Conservation (phyloP, 2,329 filamentous ascomycete genomes). For the Exophiala dermatitidis region DNA sequence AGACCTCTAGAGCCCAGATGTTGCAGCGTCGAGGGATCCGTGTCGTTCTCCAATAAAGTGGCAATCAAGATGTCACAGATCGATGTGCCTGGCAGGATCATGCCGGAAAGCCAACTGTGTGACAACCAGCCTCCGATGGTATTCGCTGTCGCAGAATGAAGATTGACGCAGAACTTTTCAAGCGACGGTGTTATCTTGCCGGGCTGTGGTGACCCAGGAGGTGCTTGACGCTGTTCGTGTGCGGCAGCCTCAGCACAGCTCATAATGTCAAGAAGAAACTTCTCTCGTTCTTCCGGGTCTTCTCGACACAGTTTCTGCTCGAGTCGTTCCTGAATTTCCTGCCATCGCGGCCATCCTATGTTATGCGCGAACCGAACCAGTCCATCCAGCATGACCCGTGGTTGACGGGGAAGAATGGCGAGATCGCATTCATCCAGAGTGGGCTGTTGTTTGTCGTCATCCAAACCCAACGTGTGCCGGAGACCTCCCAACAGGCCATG, state of each 20-base stretch:
- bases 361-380: conserved; percentile 27
- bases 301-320: conserved; percentile 23
- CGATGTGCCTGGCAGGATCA: conserved; percentile 49
- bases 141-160: conserved; percentile 18
- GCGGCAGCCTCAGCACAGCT: conserved; percentile 2
- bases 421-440: conserved; percentile 17
- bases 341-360: conserved; percentile 27
- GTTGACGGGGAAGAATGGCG: conserved; percentile 20
- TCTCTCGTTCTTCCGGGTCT: conserved; percentile 18
- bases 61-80: conserved; percentile 51
- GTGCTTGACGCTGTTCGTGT: neutral
- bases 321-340: conserved; percentile 20
- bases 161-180: conserved; percentile 13
- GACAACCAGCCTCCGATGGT: conserved; percentile 49
- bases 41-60: conserved; percentile 47
- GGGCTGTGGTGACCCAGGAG: neutral
- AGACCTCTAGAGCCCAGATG: conserved; percentile 46
- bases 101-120: conserved; percentile 48
- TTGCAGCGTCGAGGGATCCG: conserved; percentile 41
- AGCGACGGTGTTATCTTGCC: conserved; percentile 6
- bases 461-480: conserved; percentile 6
- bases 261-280: conserved; percentile 18
- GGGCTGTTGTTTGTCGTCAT: neutral
- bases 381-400: conserved; percentile 26
- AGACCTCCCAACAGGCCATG: conserved; percentile 14